Conservation (phyloP, 1,284 basidiomycete species). For the Microbotryomycetes sp. region DNA sequence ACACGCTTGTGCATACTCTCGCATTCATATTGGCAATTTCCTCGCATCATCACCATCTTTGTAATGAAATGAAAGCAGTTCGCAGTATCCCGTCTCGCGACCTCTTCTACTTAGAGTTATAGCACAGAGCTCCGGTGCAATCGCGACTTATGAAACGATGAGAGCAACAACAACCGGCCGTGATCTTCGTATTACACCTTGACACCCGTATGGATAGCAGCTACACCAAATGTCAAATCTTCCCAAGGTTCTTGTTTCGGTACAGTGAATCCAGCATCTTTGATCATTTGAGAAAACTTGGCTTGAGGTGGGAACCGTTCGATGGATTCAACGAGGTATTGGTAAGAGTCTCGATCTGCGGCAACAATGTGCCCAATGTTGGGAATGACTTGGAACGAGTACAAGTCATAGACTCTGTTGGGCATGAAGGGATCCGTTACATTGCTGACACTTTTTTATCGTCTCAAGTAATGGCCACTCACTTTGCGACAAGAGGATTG, state of each 20-base stretch:
- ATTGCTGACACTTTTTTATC: conserved; percentile 27
- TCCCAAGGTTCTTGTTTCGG: conserved; percentile 34
- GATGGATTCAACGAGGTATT: conserved; percentile 96
- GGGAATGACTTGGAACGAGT: conserved; percentile 94
- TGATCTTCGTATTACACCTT: conserved; percentile 33
- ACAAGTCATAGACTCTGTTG: conserved; percentile 79
- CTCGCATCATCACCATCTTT: too few species aligned
- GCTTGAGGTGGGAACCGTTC: conserved; percentile 85
- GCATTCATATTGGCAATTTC: too few species aligned
- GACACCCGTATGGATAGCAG: conserved; percentile 39
- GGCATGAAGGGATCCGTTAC: neutral
- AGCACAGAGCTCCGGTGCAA: too few species aligned
- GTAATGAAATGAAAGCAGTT: too few species aligned
- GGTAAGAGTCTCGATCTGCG: conserved; percentile 89
- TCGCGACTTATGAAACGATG: too few species aligned
- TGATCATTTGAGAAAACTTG: conserved; percentile 77
- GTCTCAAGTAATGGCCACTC: conserved; percentile 40
- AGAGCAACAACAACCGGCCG: too few species aligned
- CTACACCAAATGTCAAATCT: conserved; percentile 39
- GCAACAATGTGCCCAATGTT: conserved; percentile 92
- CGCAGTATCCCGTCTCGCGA: too few species aligned
- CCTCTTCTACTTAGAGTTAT: too few species aligned
- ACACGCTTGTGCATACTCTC: too few species aligned
- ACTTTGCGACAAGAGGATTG: conserved; percentile 82
- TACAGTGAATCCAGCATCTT: conserved; percentile 44